Conservation (phyloP, 768 basidiomycete genomes). For the Mrakia gelida region DNA sequence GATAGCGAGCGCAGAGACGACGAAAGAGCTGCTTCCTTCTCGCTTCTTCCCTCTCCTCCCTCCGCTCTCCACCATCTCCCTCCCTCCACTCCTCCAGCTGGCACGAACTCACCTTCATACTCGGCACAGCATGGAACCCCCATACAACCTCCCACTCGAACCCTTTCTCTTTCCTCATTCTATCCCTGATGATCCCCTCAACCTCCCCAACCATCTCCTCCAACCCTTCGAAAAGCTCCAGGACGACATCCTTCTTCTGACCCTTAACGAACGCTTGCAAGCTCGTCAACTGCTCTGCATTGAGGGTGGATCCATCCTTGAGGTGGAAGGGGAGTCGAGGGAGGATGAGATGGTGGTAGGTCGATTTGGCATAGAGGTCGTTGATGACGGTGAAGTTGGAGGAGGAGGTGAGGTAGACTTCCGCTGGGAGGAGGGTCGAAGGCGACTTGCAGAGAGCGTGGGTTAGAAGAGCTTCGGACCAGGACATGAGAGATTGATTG, state of each 20-base stretch:
- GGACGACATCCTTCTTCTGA: neutral
- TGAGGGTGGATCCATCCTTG: neutral
- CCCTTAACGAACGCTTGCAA: neutral
- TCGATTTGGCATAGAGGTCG: constrained; percentile 17
- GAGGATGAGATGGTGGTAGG: constrained; percentile 28
- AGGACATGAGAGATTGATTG: constrained; percentile 20
- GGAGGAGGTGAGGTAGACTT: constrained; percentile 9
- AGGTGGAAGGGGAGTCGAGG: constrained; percentile 23
- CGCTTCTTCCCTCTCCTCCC: too few species aligned
- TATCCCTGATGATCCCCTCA: neutral
- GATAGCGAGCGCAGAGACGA: too few species aligned
- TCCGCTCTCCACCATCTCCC: too few species aligned
- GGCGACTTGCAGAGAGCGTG: constrained; percentile 11
- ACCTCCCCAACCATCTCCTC: constrained; percentile 25
- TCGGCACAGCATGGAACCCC: constrained; percentile 31
- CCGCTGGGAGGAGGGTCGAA: neutral
- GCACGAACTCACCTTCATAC: constrained; percentile 10
- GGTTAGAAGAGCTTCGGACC: constrained; percentile 12
- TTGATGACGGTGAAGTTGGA: constrained; percentile 15
- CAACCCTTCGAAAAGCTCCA: constrained; percentile 15
- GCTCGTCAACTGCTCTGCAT: neutral
- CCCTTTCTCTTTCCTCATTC: constrained; percentile 23
- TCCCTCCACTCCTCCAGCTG: neutral
- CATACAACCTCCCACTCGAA: constrained; percentile 17
- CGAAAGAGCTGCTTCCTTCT: too few species aligned